Evolutionary conservation across 768 basidiomycete genomes (phyloP), one percentile per base, ranked within the genome.

Genomic region (Rhodotorula toruloides): DNA sequence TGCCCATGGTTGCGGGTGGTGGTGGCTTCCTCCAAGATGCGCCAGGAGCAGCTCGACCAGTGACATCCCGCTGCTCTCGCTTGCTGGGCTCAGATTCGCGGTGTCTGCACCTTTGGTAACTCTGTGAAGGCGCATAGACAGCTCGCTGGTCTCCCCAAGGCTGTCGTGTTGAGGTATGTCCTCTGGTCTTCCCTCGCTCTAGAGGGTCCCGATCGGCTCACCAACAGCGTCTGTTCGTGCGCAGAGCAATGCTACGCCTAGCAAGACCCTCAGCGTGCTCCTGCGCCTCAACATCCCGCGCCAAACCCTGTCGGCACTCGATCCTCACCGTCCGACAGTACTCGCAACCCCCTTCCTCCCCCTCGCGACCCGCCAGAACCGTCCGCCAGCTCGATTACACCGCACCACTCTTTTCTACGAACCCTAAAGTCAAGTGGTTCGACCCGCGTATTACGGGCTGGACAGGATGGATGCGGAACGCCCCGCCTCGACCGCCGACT

Each of bases 211-310:
- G n/a, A n/a, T n/a, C n/a, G n/a, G n/a, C n/a, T n/a, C n/a, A n/a
- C n/a, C n/a, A n/a, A n/a, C n/a, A n/a, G n/a, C n/a, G n/a, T n/a
- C n/a, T n/a, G n/a, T n/a, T n/a, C n/a, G n/a, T n/a, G n/a, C n/a
- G n/a, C n/a, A n/a, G n/a, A n/a, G n/a, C n/a, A 11, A 59, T 66
- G 54, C 40, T 60, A 5, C 55, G 37, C 14, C 47, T 48, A 17
- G 22, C 5, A 14, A 9, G 16, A 5, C 14, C 58, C 3, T 9
- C 5, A 31, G 67, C 67, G 4, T 68, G 67, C 44, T 58, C 54
- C 39, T 68, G 67, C 49, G 32, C 62, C 3, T 68, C 67, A 27
- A 68, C 62, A 21, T 68, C 67, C 36, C 43, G 46, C 22, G 62
- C 67, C 1, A 40, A 31, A 0, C 67, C 67, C 2, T 68, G 67